Conservation (phyloP, 2,329 filamentous ascomycete genomes). For the Hymenoscyphus fraxineus region DNA sequence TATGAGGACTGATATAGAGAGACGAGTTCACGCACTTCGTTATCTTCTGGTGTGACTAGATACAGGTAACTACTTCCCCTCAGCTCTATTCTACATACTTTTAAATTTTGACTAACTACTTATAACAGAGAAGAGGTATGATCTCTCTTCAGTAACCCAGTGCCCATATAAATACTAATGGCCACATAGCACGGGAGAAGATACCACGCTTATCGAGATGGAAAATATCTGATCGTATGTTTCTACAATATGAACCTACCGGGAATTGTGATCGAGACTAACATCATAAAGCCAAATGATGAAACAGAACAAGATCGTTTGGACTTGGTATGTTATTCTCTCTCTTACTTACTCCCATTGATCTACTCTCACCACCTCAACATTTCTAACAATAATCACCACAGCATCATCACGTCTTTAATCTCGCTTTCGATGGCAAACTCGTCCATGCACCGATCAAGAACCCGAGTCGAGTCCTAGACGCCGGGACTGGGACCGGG, state of each 20-base stretch:
- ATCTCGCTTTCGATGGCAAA: slow-evolving; percentile 23
- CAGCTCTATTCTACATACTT: no score
- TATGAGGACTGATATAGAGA: neutral
- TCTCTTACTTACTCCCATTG: neutral
- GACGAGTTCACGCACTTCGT: slow-evolving; percentile 9
- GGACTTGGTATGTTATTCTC: slow-evolving; percentile 15
- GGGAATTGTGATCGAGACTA: neutral
- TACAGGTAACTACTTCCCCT: no score
- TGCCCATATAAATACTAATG: neutral
- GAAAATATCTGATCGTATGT: slow-evolving; percentile 24
- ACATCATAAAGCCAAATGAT: slow-evolving; percentile 25
- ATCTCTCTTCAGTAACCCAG: neutral
- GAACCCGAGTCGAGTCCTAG: slow-evolving; percentile 28
- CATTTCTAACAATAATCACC: slow-evolving; percentile 12
- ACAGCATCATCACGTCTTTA: slow-evolving; percentile 28
- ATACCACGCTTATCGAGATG: slow-evolving; percentile 26
- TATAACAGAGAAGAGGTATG: slow-evolving; percentile 15
- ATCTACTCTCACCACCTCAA: neutral
- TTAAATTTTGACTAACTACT: neutral
- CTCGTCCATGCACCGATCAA: slow-evolving; percentile 27
- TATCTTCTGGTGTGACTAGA: slow-evolving; percentile 12
- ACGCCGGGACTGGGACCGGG: slow-evolving; percentile 23
- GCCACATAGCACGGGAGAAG: slow-evolving; percentile 20
- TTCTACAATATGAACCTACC: neutral
- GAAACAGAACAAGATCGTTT: slow-evolving; percentile 30